phyloP scores from a whole-genome alignment of 2,329 filamentous ascomycete species.

The Talaromyces verruculosus region DNA sequence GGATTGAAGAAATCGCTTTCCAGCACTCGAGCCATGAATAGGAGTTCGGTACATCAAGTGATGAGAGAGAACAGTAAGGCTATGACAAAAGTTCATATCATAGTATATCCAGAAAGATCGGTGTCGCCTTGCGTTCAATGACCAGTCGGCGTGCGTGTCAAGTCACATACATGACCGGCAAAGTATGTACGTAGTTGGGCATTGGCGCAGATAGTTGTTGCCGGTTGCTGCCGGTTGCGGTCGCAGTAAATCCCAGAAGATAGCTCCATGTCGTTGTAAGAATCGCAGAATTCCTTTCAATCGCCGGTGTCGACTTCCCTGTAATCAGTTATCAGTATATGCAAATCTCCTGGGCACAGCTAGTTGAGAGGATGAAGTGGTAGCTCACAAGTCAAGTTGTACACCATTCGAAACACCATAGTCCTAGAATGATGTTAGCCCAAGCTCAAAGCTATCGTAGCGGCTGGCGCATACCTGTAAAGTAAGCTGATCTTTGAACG shows the following conservation, averaged over 20 bases:
- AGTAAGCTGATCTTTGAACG: conserved; percentile 87
- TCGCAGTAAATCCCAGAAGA: conserved; percentile 4
- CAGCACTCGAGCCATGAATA: conserved; percentile 17
- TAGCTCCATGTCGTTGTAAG: conserved; percentile 4
- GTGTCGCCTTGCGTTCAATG: conserved; percentile 19
- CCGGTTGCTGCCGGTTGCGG: background rate
- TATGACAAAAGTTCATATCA: conserved; percentile 18
- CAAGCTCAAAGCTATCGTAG: background rate
- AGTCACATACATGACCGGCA: background rate
- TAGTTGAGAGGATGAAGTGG: conserved; percentile 13
- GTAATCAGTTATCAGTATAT: conserved; percentile 29
- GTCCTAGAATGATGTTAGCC: conserved; percentile 58
- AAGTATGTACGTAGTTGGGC: background rate
- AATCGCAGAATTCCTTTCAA: conserved; percentile 27
- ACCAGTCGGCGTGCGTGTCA: background rate
- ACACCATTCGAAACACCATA: conserved; percentile 94
- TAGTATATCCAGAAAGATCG: conserved; percentile 10
- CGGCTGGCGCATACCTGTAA: conserved; percentile 42
- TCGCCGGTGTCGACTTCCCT: conserved; percentile 52
- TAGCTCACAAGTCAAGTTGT: conserved; percentile 49
- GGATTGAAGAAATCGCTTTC: conserved; percentile 9
- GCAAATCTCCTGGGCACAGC: background rate
- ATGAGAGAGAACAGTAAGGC: conserved; percentile 11
- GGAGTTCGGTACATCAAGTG: conserved; percentile 18
- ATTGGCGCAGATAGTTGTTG: background rate